A percentile compares a stretch with the other conserved stretches of the same genome.
Conservation (phyloP, 2,329 filamentous ascomycete species). For the Cytospora piceicola region DNA sequence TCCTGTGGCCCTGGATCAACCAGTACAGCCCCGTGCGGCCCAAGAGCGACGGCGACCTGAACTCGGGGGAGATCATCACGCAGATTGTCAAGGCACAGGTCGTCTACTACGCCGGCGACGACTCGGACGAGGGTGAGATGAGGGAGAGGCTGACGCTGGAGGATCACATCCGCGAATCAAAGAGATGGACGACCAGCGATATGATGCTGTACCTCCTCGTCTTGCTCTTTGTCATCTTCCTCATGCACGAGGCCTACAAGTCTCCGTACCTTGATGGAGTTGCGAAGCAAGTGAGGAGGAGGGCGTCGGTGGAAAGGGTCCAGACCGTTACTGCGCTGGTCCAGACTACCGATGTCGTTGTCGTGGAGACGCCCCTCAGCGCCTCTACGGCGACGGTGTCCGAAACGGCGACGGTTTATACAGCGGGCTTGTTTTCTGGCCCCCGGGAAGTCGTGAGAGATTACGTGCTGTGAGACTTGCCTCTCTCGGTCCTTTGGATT, state of each 20-base stretch:
- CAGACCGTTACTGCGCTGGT: background rate
- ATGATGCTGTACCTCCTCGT: background rate
- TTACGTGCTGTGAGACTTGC: background rate
- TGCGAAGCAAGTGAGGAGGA: background rate
- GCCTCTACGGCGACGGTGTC: background rate
- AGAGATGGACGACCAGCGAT: background rate
- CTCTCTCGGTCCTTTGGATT: background rate
- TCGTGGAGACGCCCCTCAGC: background rate
- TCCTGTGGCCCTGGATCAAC: constrained; percentile 38
- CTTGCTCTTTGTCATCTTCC: background rate
- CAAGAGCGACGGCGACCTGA: constrained; percentile 24
- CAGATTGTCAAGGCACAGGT: constrained; percentile 35
- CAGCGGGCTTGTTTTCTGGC: too few relatives aligned
- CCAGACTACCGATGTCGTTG: background rate
- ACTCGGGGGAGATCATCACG: constrained; percentile 33
- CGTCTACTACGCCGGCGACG: constrained; percentile 40
- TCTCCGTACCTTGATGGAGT: background rate
- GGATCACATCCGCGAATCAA: constrained; percentile 16
- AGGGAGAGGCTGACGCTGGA: constrained; percentile 25
- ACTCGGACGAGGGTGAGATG: constrained; percentile 17
- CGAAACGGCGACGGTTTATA: too few relatives aligned
- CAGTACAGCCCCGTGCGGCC: constrained; percentile 34
- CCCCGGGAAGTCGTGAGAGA: too few relatives aligned
- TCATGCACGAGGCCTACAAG: background rate
- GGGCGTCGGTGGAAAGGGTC: background rate